A percentile compares a stretch with the other conserved stretches of the same genome.
phyloP scores from a whole-genome alignment of 352 stramenopile genomes.

The Phytophthora tubulina region DNA sequence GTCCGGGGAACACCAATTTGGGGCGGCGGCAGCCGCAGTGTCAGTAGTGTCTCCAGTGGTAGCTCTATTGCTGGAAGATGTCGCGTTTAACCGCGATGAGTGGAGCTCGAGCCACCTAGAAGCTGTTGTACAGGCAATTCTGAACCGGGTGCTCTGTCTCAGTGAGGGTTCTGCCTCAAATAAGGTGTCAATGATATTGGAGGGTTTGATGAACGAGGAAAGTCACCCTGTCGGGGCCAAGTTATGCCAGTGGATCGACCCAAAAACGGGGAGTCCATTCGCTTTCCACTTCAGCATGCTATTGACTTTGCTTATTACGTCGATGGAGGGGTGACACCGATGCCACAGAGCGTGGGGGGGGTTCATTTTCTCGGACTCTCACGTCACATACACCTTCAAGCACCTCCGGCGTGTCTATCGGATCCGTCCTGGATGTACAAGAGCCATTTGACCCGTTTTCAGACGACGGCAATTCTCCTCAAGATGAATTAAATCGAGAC shows the following conservation, averaged over 20 bases:
- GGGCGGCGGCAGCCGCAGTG: not conserved
- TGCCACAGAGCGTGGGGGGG: not conserved
- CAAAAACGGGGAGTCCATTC: not conserved
- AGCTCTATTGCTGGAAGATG: slow-evolving; percentile 8
- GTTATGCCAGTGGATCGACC: slow-evolving; percentile 17
- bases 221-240: not conserved
- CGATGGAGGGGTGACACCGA: not conserved
- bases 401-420: not conserved
- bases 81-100: slow-evolving; percentile 1
- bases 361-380: not conserved
- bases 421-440: slow-evolving; percentile 1
- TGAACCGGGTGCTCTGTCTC: not conserved
- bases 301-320: too few species aligned
- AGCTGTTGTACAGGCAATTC: not conserved
- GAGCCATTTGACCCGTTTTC: slow-evolving; percentile 10
- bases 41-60: slow-evolving; percentile 2
- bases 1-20: not conserved
- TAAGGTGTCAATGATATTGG: not conserved
- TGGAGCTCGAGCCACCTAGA: slow-evolving; percentile 4
- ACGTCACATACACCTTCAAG: not conserved
- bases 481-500: not conserved
- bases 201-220: not conserved
- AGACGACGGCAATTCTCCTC: slow-evolving; percentile 1
- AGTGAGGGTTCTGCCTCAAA: not conserved
- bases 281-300: too few species aligned